Conservation (phyloP, 768 basidiomycete species). For the Agaricus bisporus region DNA sequence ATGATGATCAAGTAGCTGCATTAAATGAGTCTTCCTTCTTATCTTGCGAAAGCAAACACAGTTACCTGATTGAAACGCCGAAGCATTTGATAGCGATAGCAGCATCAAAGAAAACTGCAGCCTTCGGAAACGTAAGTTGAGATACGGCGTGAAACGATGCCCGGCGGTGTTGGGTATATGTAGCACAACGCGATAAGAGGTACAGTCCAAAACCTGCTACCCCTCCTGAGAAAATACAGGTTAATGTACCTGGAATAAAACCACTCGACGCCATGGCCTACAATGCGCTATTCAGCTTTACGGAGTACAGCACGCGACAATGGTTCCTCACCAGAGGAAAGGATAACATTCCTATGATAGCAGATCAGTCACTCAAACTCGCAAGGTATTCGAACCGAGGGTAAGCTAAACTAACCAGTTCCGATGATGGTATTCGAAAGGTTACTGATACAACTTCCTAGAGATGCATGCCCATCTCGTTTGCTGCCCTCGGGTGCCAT, state of each 20-base stretch:
- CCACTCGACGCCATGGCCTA: conserved; percentile 91
- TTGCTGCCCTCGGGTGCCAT: conserved; percentile 16
- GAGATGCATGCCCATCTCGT: conserved; percentile 61
- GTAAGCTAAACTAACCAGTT: conserved; percentile 50
- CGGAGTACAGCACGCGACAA: neutral
- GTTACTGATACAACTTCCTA: conserved; percentile 70
- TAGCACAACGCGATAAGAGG: conserved; percentile 79
- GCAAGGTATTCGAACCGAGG: conserved; percentile 1
- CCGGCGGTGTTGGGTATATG: conserved; percentile 62
- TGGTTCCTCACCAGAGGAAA: conserved; percentile 63
- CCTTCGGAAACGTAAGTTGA: conserved; percentile 83
- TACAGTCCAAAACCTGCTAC: conserved; percentile 85
- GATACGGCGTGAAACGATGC: conserved; percentile 82
- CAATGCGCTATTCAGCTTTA: conserved; percentile 4
- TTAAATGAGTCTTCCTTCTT: conserved; percentile 5
- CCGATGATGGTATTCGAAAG: conserved; percentile 89
- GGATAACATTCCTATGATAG: conserved; percentile 70
- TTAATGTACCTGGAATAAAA: conserved; percentile 83
- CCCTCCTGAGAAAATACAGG: conserved; percentile 74
- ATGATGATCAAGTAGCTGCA: conserved; percentile 83
- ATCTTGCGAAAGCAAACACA: conserved; percentile 15
- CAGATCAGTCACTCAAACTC: neutral
- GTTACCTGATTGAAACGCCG: conserved; percentile 86
- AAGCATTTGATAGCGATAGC: conserved; percentile 97
- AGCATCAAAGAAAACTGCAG: conserved; percentile 84